phyloP scores from a whole-genome alignment of 441 rosid genomes.

The Euphorbia celastroides region DNA sequence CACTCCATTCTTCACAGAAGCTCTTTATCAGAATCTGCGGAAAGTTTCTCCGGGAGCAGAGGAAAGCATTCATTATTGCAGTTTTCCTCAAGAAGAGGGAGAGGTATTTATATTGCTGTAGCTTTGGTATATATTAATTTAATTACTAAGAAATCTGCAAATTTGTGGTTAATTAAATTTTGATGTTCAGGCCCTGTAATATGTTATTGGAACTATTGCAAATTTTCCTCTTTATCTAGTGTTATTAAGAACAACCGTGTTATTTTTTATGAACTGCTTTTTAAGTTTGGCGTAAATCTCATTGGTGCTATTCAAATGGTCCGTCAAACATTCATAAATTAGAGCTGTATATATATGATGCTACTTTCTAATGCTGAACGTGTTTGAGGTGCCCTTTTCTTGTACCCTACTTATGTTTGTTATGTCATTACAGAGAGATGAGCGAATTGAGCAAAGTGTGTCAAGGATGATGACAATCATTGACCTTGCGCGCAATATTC shows the following conservation, averaged over 20 bases:
- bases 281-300: too few relatives aligned
- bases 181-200: too few relatives aligned
- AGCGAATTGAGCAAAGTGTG: slow-evolving; percentile 88
- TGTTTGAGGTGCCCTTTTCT: neutral
- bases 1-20: slow-evolving; percentile 96
- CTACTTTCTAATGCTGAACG: neutral
- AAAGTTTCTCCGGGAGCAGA: slow-evolving; percentile 62
- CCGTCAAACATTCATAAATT: too few relatives aligned
- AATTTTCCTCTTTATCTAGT: too few relatives aligned
- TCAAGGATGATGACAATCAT: slow-evolving; percentile 91
- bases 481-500: slow-evolving; percentile 93
- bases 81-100: slow-evolving; percentile 76
- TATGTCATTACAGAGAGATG: slow-evolving; percentile 44
- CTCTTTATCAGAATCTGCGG: slow-evolving; percentile 86
- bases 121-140: neutral
- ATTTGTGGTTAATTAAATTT: neutral
- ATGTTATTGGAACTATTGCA: too few relatives aligned
- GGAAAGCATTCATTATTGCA: slow-evolving; percentile 87
- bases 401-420: slow-evolving; percentile 6
- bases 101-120: slow-evolving; percentile 33
- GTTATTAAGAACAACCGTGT: too few relatives aligned
- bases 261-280: too few relatives aligned
- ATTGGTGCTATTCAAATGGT: too few relatives aligned
- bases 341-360: too few relatives aligned
- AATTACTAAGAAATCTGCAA: neutral